Evolutionary conservation across 2,329 filamentous ascomycete species (phyloP).

Genomic region (Elsinoe batatas): DNA sequence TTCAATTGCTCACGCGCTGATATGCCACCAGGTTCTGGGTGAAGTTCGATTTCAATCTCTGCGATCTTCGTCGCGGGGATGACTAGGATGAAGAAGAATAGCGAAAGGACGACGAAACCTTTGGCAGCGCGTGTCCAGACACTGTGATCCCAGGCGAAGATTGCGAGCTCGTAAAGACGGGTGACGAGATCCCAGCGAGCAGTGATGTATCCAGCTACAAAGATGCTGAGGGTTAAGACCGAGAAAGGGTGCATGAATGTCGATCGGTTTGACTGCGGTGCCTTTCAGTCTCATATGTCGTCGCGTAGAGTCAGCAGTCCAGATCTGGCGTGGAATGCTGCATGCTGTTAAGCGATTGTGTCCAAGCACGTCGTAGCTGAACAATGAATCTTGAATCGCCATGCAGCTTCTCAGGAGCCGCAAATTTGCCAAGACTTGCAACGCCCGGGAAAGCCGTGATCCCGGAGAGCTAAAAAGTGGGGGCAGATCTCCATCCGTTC

Average conservation of each 20-base stretch:
- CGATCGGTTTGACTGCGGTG: neutral
- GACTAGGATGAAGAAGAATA: conserved; percentile 75
- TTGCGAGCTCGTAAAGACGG: conserved; percentile 87
- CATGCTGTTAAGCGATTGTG: too few relatives aligned
- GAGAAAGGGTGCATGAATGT: conserved; percentile 93
- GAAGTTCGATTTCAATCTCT: conserved; percentile 63
- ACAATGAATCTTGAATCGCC: neutral
- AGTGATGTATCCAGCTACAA: conserved; percentile 98
- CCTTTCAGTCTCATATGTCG: too few relatives aligned
- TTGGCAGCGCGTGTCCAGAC: conserved; percentile 82
- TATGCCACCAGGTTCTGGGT: conserved; percentile 66
- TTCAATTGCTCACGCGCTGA: conserved; percentile 93
- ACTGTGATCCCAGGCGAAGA: conserved; percentile 98
- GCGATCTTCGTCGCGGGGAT: conserved; percentile 79
- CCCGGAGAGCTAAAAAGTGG: neutral
- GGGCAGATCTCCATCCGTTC: neutral
- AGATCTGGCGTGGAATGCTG: too few relatives aligned
- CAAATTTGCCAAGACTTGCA: conserved; percentile 7
- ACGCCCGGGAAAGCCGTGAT: neutral
- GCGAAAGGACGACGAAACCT: conserved; percentile 70
- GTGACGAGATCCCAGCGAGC: conserved; percentile 98
- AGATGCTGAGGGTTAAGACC: conserved; percentile 89
- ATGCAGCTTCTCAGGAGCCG: conserved; percentile 1
- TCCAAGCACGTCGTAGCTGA: too few relatives aligned
- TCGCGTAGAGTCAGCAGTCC: too few relatives aligned